Conservation (phyloP, 768 basidiomycete genomes). For the Exsudoporus frostii region DNA sequence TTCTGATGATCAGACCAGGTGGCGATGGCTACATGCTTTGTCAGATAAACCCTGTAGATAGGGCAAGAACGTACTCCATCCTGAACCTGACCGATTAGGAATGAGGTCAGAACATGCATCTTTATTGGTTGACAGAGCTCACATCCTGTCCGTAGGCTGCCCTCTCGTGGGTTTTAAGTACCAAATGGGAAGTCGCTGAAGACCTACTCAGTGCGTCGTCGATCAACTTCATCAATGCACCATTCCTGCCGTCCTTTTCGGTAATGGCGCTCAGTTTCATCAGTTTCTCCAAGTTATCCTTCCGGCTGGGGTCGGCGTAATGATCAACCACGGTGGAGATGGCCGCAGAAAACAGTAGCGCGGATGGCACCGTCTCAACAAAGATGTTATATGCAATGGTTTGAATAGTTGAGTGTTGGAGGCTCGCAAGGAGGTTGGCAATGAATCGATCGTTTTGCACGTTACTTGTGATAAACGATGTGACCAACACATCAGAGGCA, state of each 20-base stretch:
- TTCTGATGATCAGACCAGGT: conserved; percentile 1
- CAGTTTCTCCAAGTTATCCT: conserved; percentile 36
- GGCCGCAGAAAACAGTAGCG: conserved; percentile 52
- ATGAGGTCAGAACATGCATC: conserved; percentile 32
- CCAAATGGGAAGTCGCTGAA: background rate
- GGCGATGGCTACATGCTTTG: conserved; percentile 5
- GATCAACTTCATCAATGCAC: conserved; percentile 41
- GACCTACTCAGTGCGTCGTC: conserved; percentile 46
- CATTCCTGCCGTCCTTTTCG: conserved; percentile 22
- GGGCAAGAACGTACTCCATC: conserved; percentile 34
- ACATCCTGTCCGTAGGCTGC: conserved; percentile 26
- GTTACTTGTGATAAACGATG: conserved; percentile 21
- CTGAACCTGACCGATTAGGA: conserved; percentile 37
- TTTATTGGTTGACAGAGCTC: conserved; percentile 25
- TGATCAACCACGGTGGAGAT: conserved; percentile 58
- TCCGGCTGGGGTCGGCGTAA: conserved; percentile 45
- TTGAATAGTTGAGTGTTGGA: conserved; percentile 16
- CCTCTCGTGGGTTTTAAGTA: conserved; percentile 31
- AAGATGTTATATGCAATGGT: conserved; percentile 50
- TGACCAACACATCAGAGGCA: conserved; percentile 19
- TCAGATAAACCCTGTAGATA: background rate
- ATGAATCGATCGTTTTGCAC: conserved; percentile 23
- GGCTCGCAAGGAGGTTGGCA: conserved; percentile 9
- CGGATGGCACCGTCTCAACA: conserved; percentile 52
- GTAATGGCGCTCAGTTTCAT: conserved; percentile 31